These are phyloP conservation scores for Polyporus tsugae DNA, from an alignment of 1,284 basidiomycete genomes.

Conservation along the genomic window DNA sequence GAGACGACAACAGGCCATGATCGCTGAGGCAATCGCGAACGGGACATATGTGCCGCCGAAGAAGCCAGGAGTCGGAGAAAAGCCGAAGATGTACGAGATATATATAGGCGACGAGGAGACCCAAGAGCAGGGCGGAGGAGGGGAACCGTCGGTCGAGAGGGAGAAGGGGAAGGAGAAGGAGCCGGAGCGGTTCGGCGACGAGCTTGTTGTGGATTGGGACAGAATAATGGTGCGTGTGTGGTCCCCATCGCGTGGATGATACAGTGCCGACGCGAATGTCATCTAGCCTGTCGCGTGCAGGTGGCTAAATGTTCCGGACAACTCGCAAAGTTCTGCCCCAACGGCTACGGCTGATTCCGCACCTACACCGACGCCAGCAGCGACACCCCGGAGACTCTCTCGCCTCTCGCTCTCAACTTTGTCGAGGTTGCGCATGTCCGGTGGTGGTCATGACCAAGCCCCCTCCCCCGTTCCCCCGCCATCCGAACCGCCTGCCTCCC, in stretches of 20 bases:
- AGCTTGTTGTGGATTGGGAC: slow-evolving; percentile 27
- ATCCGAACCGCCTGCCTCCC: not conserved
- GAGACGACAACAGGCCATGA: slow-evolving; percentile 58
- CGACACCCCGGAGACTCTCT: slow-evolving; percentile 10
- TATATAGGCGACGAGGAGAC: slow-evolving; percentile 19
- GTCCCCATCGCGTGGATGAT: not conserved
- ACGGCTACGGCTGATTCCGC: not conserved
- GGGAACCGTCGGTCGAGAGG: not conserved
- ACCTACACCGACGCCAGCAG: slow-evolving; percentile 6
- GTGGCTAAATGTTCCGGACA: slow-evolving; percentile 14
- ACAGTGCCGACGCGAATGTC: not conserved
- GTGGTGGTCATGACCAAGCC: slow-evolving; percentile 11
- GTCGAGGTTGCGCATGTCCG: slow-evolving; percentile 17
- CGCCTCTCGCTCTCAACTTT: slow-evolving; percentile 9
- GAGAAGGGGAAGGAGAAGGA: slow-evolving; percentile 18
- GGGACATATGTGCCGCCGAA: slow-evolving; percentile 59
- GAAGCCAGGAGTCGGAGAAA: slow-evolving; percentile 18
- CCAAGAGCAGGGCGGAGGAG: not conserved
- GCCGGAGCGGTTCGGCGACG: slow-evolving; percentile 8
- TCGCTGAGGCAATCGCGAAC: slow-evolving; percentile 69
- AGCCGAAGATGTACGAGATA: slow-evolving; percentile 36
- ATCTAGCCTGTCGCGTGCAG: slow-evolving; percentile 25
- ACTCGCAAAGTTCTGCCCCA: not conserved
- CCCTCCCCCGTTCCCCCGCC: not conserved
- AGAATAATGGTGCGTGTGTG: slow-evolving; percentile 30